A percentile compares a stretch with the other conserved stretches of the same genome.
Conservation (phyloP, 1,284 basidiomycete species). For the Macrocystidia cucumis region DNA sequence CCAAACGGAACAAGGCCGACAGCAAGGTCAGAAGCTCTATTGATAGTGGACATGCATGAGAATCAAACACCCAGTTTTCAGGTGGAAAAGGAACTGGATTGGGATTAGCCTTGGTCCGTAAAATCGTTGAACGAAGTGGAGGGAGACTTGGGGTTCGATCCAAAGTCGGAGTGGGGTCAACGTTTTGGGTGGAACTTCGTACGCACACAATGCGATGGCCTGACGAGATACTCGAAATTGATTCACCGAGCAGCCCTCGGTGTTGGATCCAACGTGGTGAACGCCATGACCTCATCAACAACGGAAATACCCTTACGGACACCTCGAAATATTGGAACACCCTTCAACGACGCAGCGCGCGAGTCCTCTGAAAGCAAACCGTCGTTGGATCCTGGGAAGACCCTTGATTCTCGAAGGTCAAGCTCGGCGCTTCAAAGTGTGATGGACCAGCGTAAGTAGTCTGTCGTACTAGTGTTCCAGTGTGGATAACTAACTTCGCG, state of each 20-base stretch:
- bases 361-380: too few species aligned
- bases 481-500: too few species aligned
- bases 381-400: too few species aligned
- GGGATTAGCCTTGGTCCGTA: slow-evolving; percentile 11
- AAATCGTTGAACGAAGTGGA: slow-evolving; percentile 12
- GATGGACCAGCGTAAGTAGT: slow-evolving; percentile 9
- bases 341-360: too few species aligned
- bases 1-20: slow-evolving; percentile 12
- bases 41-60: background rate
- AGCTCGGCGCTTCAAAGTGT: slow-evolving; percentile 9
- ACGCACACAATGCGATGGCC: too few species aligned
- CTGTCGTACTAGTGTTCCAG: too few species aligned
- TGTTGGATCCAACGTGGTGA: slow-evolving; percentile 8
- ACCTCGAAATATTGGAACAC: too few species aligned
- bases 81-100: slow-evolving; percentile 13
- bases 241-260: slow-evolving; percentile 8
- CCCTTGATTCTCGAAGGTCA: background rate
- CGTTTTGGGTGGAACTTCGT: slow-evolving; percentile 14
- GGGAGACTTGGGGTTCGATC: slow-evolving; percentile 11
- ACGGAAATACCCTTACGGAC: too few species aligned
- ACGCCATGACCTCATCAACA: too few species aligned
- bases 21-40: slow-evolving; percentile 8
- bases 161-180: slow-evolving; percentile 12
- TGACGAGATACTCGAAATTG: too few species aligned
- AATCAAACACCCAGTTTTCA: background rate